phyloP scores from a whole-genome alignment of 352 stramenopile species.

The Phytophthora citrophthora region DNA sequence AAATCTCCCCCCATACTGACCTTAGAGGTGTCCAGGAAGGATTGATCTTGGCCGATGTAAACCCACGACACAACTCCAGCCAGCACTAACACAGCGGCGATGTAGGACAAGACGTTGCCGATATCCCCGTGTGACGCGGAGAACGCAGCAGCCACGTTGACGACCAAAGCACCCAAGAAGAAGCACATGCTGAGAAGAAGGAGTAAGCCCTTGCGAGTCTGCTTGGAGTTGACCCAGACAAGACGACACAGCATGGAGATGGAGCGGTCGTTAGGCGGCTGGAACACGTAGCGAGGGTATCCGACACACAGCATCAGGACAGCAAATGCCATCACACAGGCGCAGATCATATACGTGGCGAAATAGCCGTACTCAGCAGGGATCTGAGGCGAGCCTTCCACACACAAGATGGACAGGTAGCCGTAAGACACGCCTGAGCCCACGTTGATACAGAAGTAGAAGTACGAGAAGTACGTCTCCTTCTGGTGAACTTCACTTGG shows the following conservation, averaged over 20 bases:
- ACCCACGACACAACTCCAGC: conserved; percentile 46
- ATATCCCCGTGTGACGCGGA: conserved; percentile 24
- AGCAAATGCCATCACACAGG: conserved; percentile 46
- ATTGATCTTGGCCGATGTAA: conserved; percentile 38
- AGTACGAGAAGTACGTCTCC: conserved; percentile 49
- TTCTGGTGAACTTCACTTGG: conserved; percentile 37
- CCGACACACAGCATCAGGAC: conserved; percentile 45
- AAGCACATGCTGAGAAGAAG: conserved; percentile 37
- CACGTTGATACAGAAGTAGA: conserved; percentile 78
- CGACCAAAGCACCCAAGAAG: conserved; percentile 44
- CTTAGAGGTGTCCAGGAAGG: conserved; percentile 52
- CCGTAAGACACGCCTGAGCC: conserved; percentile 26
- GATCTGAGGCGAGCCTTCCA: conserved; percentile 36
- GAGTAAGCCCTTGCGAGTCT: conserved; percentile 34
- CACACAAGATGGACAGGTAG: too few relatives aligned
- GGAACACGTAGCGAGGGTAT: conserved; percentile 59
- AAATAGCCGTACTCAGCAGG: conserved; percentile 84
- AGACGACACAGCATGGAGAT: conserved; percentile 56
- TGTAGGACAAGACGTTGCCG: conserved; percentile 56
- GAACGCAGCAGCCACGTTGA: conserved; percentile 64
- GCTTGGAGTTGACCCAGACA: conserved; percentile 25
- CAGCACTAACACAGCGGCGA: conserved; percentile 35
- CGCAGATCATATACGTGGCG: conserved; percentile 67
- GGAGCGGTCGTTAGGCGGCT: conserved; percentile 38
- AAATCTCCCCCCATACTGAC: conserved; percentile 41